These are phyloP conservation scores for Schizopora paradoxa DNA, from an alignment of 1,284 basidiomycete species.

Conservation along the genomic window DNA sequence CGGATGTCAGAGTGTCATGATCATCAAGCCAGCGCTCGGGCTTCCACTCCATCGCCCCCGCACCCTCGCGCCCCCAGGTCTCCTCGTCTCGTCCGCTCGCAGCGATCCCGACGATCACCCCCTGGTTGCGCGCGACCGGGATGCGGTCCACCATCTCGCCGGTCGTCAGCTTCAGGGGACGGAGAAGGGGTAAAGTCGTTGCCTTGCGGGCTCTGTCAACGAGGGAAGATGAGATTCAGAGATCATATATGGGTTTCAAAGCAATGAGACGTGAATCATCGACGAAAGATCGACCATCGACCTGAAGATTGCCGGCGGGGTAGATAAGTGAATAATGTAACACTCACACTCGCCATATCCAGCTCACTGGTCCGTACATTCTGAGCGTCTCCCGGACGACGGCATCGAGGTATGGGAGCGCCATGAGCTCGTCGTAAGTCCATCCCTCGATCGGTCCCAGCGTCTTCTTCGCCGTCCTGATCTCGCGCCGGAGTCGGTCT, in stretches of 20 bases:
- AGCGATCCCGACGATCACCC: conserved; percentile 24
- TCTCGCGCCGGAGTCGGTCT: conserved; percentile 33
- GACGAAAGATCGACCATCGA: too few relatives aligned
- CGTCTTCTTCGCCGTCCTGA: conserved; percentile 25
- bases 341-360: conserved; percentile 15
- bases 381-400: conserved; percentile 28
- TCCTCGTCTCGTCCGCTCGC: conserved; percentile 27
- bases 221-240: not conserved
- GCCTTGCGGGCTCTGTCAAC: conserved; percentile 5
- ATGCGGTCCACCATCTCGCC: conserved; percentile 4
- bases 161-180: not conserved
- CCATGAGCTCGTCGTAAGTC: conserved; percentile 27
- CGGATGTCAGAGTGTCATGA: not conserved
- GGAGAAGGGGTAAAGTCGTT: conserved; percentile 12
- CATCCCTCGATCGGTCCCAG: not conserved
- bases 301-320: too few relatives aligned
- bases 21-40: conserved; percentile 29
- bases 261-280: too few relatives aligned
- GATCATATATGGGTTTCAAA: too few relatives aligned
- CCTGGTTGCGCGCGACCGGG: conserved; percentile 11
- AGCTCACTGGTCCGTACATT: conserved; percentile 20
- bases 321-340: too few relatives aligned
- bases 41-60: conserved; percentile 28
- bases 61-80: conserved; percentile 29
- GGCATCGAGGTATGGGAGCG: conserved; percentile 29